A percentile compares a stretch with the other conserved stretches of the same genome.
Evolutionary conservation across 176 grass and related monocot species (phyloP).

Genomic region (Paspalum notatum): DNA sequence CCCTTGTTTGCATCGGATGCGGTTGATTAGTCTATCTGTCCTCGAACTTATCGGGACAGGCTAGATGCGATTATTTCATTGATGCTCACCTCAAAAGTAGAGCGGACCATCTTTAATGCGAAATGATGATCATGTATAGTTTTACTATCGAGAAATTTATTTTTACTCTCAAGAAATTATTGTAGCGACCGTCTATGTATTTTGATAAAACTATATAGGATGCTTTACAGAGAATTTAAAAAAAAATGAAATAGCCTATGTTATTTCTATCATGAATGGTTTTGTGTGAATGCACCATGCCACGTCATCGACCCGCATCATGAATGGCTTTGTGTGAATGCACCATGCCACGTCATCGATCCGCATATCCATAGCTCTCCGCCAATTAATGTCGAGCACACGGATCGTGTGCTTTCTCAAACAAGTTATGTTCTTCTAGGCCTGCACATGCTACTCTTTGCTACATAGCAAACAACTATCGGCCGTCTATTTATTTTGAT

Average conservation of each 20-base stretch:
- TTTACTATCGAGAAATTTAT: not conserved
- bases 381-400: too few species aligned
- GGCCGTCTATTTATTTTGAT: too few species aligned
- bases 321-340: not conserved
- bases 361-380: not conserved
- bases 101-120: not conserved
- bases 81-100: not conserved
- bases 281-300: not conserved
- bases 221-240: too few species aligned
- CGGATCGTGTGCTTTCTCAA: too few species aligned
- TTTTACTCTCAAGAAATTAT: not conserved
- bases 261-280: not conserved
- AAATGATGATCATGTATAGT: not conserved
- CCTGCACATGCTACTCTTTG: too few species aligned
- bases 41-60: not conserved
- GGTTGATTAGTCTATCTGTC: not conserved
- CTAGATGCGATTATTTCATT: not conserved
- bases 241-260: not conserved
- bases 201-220: not conserved
- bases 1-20: accelerated
- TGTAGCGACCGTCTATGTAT: not conserved
- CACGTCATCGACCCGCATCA: not conserved
- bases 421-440: too few species aligned
- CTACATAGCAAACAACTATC: too few species aligned
- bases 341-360: not conserved